A percentile compares a stretch with the other conserved stretches of the same genome.
Conservation (phyloP, 1,284 basidiomycete species). For the Violaceomyces palustris region DNA sequence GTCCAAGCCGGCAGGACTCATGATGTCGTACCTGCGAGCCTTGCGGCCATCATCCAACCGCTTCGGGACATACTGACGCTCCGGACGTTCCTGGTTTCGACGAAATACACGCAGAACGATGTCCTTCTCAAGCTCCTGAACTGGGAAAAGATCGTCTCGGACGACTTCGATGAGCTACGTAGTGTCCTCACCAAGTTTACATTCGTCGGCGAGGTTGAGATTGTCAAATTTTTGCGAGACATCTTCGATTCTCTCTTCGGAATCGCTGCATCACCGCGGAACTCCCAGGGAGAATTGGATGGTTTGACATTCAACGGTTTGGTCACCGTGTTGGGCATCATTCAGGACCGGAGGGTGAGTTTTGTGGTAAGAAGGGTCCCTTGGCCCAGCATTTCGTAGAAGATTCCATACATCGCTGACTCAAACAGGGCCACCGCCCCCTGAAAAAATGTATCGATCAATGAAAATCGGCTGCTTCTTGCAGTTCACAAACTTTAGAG, state of each 20-base stretch:
- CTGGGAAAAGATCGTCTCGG: slow-evolving; percentile 62
- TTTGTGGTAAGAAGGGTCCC: too few species aligned
- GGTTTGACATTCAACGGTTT: slow-evolving; percentile 82
- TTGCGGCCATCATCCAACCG: slow-evolving; percentile 39
- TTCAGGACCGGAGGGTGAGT: slow-evolving; percentile 66
- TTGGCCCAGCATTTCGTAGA: too few species aligned
- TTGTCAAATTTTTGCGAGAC: slow-evolving; percentile 85
- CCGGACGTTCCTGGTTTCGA: slow-evolving; percentile 86
- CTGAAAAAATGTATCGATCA: too few species aligned
- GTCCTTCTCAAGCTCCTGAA: slow-evolving; percentile 75
- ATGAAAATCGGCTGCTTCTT: too few species aligned
- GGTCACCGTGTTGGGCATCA: slow-evolving; percentile 73
- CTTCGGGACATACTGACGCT: slow-evolving; percentile 70
- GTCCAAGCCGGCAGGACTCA: slow-evolving; percentile 61
- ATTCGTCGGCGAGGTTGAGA: slow-evolving; percentile 68
- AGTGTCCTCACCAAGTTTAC: slow-evolving; percentile 78
- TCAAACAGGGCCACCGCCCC: too few species aligned
- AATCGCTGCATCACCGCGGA: slow-evolving; percentile 71
- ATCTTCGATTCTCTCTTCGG: slow-evolving; percentile 91
- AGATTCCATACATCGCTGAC: too few species aligned
- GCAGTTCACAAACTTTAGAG: slow-evolving; percentile 78
- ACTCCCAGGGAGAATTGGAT: slow-evolving; percentile 74
- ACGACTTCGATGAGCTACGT: slow-evolving; percentile 63
- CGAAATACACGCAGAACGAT: slow-evolving; percentile 84
- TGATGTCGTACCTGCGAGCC: slow-evolving; percentile 35